Evolutionary conservation across 306 rosid species (phyloP).

Genomic region (Carpinus fangiana): DNA sequence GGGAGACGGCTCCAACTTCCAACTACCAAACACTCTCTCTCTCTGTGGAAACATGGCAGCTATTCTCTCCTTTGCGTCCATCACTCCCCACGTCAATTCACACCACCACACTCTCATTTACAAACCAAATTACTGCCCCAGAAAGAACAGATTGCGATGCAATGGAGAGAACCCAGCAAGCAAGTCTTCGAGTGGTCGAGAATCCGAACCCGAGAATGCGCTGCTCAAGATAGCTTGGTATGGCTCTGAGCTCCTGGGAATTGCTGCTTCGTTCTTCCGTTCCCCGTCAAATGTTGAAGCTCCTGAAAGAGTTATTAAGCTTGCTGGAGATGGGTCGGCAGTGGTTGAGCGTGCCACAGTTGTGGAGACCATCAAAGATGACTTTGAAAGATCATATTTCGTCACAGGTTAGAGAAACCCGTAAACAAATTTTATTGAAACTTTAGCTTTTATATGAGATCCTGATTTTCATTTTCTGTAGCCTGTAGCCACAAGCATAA

Average conservation of each 20-base stretch:
- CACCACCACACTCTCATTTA: constrained; percentile 19
- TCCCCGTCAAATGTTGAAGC: constrained; percentile 41
- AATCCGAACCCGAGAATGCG: constrained; percentile 53
- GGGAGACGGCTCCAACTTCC: not conserved
- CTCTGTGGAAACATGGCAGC: constrained; percentile 37
- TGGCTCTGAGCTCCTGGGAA: constrained; percentile 83
- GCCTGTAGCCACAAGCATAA: not conserved
- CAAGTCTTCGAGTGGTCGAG: constrained; percentile 37
- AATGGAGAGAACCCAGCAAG: constrained; percentile 40
- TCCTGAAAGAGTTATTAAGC: constrained; percentile 45
- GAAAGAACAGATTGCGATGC: constrained; percentile 48
- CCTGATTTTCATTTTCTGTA: not conserved
- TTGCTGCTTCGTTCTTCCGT: constrained; percentile 78
- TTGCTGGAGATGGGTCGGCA: constrained; percentile 42
- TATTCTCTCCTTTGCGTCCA: constrained; percentile 40
- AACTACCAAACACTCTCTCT: constrained; percentile 3
- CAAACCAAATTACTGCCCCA: constrained; percentile 32
- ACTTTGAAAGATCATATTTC: constrained; percentile 57
- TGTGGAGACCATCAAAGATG: constrained; percentile 52
- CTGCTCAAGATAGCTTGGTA: constrained; percentile 86
- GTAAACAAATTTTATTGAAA: not conserved
- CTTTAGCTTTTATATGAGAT: not conserved
- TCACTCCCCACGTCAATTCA: constrained; percentile 23
- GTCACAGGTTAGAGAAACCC: constrained; percentile 49
- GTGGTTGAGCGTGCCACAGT: constrained; percentile 50